These are phyloP conservation scores for Jacaranda mimosifolia DNA, from an alignment of 257 asterid species.

Conservation along the genomic window DNA sequence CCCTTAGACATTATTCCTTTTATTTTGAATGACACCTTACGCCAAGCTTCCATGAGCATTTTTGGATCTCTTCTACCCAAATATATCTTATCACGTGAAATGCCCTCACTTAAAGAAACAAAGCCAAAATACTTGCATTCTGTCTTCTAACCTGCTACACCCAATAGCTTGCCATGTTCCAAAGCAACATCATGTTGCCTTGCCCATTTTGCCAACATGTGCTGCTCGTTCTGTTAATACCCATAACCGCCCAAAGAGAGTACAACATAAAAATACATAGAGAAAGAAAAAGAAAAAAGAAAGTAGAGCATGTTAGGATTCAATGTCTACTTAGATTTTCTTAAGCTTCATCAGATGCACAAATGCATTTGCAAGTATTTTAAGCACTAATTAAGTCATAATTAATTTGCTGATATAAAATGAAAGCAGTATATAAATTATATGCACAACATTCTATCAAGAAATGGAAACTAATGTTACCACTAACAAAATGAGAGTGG, in stretches of 20 bases:
- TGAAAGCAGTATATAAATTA: background rate
- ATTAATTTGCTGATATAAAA: background rate
- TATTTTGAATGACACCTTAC: constrained; percentile 13
- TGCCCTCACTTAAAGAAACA: constrained; percentile 31
- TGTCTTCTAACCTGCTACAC: constrained; percentile 2
- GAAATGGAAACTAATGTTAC: too few relatives aligned
- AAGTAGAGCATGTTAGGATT: background rate
- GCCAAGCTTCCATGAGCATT: constrained; percentile 27
- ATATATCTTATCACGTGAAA: constrained; percentile 31
- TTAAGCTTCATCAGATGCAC: constrained; percentile 1
- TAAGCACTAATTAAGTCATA: background rate
- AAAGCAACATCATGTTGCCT: constrained; percentile 21
- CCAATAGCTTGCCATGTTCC: constrained; percentile 31
- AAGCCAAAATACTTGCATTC: constrained; percentile 26
- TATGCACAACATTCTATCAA: too few relatives aligned
- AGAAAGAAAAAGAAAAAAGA: background rate
- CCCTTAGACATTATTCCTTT: background rate
- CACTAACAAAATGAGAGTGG: too few relatives aligned
- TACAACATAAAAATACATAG: background rate
- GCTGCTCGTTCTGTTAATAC: constrained; percentile 31
- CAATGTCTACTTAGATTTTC: background rate
- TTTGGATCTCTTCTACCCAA: constrained; percentile 31
- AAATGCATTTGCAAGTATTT: constrained; percentile 8
- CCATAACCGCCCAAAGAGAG: constrained; percentile 19
- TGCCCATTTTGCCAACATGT: constrained; percentile 24